Evolutionary conservation across 331 rosid species (phyloP).

Genomic region (Pyrus hybrid): DNA sequence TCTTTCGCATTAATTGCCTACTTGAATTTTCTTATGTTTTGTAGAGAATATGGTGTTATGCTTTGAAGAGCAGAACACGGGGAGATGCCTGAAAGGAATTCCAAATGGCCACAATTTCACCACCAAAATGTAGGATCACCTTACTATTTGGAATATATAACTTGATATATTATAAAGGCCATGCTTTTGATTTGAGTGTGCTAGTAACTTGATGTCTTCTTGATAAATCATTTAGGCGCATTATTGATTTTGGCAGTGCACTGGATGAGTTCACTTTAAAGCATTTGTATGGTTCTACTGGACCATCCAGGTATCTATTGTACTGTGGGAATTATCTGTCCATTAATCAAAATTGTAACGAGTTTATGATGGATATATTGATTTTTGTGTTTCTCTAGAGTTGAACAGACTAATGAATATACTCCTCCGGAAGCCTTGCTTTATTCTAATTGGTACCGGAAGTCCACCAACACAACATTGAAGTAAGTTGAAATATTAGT

Average conservation of each 20-base stretch:
- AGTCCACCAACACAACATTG: constrained; percentile 51
- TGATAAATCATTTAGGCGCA: constrained; percentile 50
- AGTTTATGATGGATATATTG: constrained; percentile 9
- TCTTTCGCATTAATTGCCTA: constrained; percentile 3
- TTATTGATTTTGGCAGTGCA: constrained; percentile 96
- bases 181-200: not conserved
- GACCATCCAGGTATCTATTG: constrained; percentile 77
- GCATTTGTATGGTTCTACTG: constrained; percentile 75
- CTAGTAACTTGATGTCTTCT: constrained; percentile 1
- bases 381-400: constrained; percentile 38
- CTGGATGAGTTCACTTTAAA: constrained; percentile 76
- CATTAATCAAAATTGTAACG: not conserved
- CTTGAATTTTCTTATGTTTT: constrained; percentile 21
- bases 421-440: constrained; percentile 92
- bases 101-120: constrained; percentile 43
- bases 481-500: constrained; percentile 45
- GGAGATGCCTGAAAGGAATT: constrained; percentile 76
- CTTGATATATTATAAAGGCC: not conserved
- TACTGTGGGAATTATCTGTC: constrained; percentile 5
- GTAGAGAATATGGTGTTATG: constrained; percentile 93
- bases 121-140: constrained; percentile 64
- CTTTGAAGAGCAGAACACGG: constrained; percentile 73
- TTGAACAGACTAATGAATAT: constrained; percentile 87
- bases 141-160: not conserved
- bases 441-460: constrained; percentile 75